These are phyloP conservation scores for Mucor indicus DNA, from an alignment of 371 early-diverging fungal species.

Conservation along the genomic window DNA sequence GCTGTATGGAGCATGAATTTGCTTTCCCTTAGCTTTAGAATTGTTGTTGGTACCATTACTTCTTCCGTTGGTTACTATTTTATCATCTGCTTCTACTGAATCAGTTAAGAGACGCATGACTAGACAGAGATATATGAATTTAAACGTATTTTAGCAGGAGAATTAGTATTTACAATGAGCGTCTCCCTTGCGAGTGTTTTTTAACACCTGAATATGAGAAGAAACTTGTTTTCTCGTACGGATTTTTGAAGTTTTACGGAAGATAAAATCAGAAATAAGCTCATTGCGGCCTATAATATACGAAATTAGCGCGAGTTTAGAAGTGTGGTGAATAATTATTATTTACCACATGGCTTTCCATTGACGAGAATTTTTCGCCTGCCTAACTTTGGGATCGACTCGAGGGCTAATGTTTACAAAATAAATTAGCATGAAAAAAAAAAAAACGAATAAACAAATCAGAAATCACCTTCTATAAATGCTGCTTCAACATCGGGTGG, in stretches of 20 bases:
- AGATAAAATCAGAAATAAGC: slow-evolving; percentile 75
- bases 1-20: background rate
- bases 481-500: slow-evolving; percentile 62
- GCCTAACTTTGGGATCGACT: slow-evolving; percentile 23
- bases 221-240: slow-evolving; percentile 77
- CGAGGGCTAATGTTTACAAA: slow-evolving; percentile 1
- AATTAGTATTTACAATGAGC: slow-evolving; percentile 41
- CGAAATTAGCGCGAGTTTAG: too few relatives aligned
- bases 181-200: slow-evolving; percentile 67
- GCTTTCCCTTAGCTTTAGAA: background rate
- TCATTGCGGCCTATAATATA: slow-evolving; percentile 69
- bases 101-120: slow-evolving; percentile 60
- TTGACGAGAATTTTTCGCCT: slow-evolving; percentile 52
- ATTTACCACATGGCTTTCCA: slow-evolving; percentile 55
- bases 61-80: background rate
- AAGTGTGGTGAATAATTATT: too few relatives aligned
- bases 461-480: slow-evolving; percentile 57
- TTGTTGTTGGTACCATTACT: background rate
- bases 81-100: slow-evolving; percentile 20
- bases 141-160: background rate
- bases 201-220: slow-evolving; percentile 76
- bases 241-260: slow-evolving; percentile 57
- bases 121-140: slow-evolving; percentile 1
- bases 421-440: background rate
- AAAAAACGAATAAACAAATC: background rate